Evolutionary conservation across 805 yeast species (phyloP), one percentile per base, ranked within the genome.

Genomic region (Danielozyma ontarioensis): DNA sequence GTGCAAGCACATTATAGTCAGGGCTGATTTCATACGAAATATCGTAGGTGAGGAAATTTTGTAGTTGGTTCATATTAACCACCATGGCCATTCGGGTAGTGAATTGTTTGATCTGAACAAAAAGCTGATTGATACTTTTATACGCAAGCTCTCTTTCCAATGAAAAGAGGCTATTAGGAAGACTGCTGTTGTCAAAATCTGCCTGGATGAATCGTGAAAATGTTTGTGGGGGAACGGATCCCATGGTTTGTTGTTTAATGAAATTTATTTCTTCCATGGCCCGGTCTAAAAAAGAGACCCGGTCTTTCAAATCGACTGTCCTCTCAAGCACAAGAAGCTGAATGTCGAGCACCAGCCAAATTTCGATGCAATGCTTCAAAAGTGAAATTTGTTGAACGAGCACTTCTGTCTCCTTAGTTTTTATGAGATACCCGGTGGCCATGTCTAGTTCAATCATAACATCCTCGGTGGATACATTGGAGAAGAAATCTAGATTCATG

Each of bases 401-500:
- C 22, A 19, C 6, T 6, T 19, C 22, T 6, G 6, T 6, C 22
- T 19, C 22, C 8, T 19, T 19, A 10, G 6, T 6, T 10, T 19
- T 19, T 10, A 19, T 6, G 22, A 19, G 22, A 10, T 19, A 66
- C 2, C 32, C 39, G 1, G 67, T 49, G 1, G 72, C 48, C 5
- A 37, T 38, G 3, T 61, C 53, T 5, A 78, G 37, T n/a, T 53
- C 59, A 5, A 45, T 42, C 4, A 48, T 21, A 0, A 60, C 51
- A 5, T 44, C 40, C 13, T 45, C 48, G 3, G 50, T 32, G 10
- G 53, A 36, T 5, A 60, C 46, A 29, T 44, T 50, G 11, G 32
- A 30, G 29, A 64, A 51, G 33, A 58, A 59, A 39, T 42, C 46
- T 68, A 65, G 45, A 25, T 76, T 78, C 78, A 80, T 76, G 11